Percentiles rank a stretch among this genome's conserved stretches.
These are phyloP conservation scores for Mallotus repandus DNA, from an alignment of 441 rosid genomes.

Conservation along the genomic window DNA sequence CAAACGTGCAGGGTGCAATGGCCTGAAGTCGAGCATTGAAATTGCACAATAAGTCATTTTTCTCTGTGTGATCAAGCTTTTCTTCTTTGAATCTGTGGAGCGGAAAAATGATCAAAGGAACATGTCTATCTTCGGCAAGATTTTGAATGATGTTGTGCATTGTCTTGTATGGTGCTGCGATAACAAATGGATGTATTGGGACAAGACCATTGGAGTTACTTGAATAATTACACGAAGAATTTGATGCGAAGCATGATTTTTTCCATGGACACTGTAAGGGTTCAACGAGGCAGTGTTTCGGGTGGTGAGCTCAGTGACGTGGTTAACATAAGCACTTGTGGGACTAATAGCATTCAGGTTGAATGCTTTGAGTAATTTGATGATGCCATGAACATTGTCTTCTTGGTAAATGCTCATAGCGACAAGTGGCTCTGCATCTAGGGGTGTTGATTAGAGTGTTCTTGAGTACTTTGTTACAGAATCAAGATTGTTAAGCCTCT, in stretches of 20 bases:
- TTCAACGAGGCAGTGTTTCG: too few species aligned
- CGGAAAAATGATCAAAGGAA: too few species aligned
- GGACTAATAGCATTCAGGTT: constrained; percentile 8
- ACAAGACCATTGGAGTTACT: neutral
- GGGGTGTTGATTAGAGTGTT: constrained; percentile 28
- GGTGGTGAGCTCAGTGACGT: too few species aligned
- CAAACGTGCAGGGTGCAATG: too few species aligned
- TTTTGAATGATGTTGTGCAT: constrained; percentile 35
- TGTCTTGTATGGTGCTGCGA: constrained; percentile 30
- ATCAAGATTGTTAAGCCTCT: neutral
- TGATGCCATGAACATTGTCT: constrained; percentile 27
- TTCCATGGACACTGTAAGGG: too few species aligned
- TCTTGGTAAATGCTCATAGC: constrained; percentile 28
- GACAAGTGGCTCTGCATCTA: constrained; percentile 30
- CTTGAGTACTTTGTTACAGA: neutral
- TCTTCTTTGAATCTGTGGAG: too few species aligned
- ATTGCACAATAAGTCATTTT: too few species aligned
- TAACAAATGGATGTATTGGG: constrained; percentile 10
- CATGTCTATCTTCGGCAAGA: constrained; percentile 20
- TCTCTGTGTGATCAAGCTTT: too few species aligned
- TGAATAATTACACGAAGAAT: constrained; percentile 21
- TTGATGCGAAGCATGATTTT: too few species aligned
- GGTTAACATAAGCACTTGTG: too few species aligned
- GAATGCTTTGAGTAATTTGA: constrained; percentile 32
- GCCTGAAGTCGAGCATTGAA: too few species aligned